Conservation (phyloP, 1,284 basidiomycete species). For the Papiliotrema flavescens region DNA sequence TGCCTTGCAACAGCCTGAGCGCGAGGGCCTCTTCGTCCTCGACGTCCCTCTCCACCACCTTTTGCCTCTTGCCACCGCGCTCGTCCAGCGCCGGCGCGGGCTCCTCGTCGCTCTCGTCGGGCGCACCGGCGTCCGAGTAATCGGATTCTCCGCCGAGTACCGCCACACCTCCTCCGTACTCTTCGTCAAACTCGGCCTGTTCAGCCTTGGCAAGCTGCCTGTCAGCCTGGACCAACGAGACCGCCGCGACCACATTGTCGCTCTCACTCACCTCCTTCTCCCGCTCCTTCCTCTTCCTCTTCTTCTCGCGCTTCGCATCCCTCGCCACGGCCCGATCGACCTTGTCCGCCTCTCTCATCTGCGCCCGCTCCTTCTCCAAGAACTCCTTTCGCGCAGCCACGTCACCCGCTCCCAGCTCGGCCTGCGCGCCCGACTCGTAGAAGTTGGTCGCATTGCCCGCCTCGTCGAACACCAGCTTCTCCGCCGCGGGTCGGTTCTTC, state of each 20-base stretch:
- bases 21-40: constrained; percentile 49
- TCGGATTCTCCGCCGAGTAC: constrained; percentile 19
- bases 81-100: constrained; percentile 12
- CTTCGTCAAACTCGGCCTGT: constrained; percentile 7
- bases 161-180: constrained; percentile 17
- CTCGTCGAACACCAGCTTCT: constrained; percentile 78
- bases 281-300: constrained; percentile 78
- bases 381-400: constrained; percentile 66
- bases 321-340: constrained; percentile 75
- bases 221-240: not conserved
- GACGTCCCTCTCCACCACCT: constrained; percentile 14
- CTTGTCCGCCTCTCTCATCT: constrained; percentile 68
- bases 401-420: constrained; percentile 62
- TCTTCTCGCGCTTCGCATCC: constrained; percentile 82
- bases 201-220: not conserved
- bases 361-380: constrained; percentile 66
- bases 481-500: constrained; percentile 58
- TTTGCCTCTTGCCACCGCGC: constrained; percentile 16
- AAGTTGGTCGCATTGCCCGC: constrained; percentile 72
- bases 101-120: constrained; percentile 10
- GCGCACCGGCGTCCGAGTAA: not conserved
- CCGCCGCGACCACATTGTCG: not conserved
- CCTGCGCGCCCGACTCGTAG: constrained; percentile 69
- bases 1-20: constrained; percentile 37
- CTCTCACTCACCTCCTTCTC: constrained; percentile 58